Evolutionary conservation across 345 rosid species (phyloP).

Genomic region (Psidium guajava): DNA sequence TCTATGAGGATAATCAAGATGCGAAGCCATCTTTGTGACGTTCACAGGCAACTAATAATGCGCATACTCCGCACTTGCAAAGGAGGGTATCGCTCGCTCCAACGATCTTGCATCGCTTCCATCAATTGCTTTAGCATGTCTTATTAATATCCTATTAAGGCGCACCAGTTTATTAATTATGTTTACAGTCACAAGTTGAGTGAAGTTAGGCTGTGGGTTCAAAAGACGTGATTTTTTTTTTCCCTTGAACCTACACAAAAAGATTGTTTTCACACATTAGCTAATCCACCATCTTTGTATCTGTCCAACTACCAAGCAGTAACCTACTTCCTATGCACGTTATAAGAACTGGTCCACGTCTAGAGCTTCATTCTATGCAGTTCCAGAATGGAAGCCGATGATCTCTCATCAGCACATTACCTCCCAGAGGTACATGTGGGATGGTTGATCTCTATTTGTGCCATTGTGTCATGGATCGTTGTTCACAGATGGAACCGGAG

Average conservation of each 20-base stretch:
- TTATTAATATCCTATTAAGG: neutral
- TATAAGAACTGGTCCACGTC: neutral
- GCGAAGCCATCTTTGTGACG: neutral
- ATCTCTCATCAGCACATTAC: neutral
- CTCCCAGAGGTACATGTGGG: neutral
- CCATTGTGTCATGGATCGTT: constrained; percentile 51
- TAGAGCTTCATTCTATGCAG: neutral
- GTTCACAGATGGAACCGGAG: constrained; percentile 72
- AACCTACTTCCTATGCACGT: neutral
- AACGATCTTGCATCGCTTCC: neutral
- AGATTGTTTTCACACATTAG: neutral
- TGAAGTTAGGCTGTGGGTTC: neutral
- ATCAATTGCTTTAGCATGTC: neutral
- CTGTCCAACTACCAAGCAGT: neutral
- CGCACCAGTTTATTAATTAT: neutral
- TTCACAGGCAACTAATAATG: neutral
- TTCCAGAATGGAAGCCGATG: neutral
- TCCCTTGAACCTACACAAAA: neutral
- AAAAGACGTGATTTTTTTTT: neutral
- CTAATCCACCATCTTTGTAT: neutral
- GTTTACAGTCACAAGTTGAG: neutral
- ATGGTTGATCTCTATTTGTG: constrained; percentile 23
- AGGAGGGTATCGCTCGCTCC: neutral
- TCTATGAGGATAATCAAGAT: neutral
- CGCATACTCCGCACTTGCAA: neutral